Evolutionary conservation across 2,329 filamentous ascomycete species (phyloP), one percentile per base, ranked within the genome.

Genomic region (Penicillium sp.): DNA sequence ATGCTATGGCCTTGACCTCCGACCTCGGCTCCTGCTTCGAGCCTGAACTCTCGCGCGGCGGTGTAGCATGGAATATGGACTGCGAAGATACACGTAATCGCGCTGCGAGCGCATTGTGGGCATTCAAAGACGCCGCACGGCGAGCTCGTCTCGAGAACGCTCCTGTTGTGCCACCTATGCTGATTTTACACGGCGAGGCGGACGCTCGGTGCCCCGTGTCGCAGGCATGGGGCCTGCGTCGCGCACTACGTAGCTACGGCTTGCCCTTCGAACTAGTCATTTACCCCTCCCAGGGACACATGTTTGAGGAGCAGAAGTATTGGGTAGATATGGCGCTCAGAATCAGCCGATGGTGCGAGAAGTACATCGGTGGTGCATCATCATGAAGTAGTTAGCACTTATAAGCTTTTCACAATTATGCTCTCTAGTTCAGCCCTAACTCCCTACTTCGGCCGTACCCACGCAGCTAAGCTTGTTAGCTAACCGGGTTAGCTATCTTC

Each of bases 101-200:
- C 12, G 31, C 45, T 29, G 47, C 45, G 15, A 55, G 55, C 42
- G 48, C 54, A n/a, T 29, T 60, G 13, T 58, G 55, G 57, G 45
- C 21, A 39, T 47, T 47, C 45, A 58, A 39, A 51, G 53, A 52
- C 28, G 46, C 45, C 13, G 26, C 45, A 16, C 21, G 13, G 21
- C 31, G 45, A 18, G 33, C 45, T 12, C 6, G 29, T 36, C 29
- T 36, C 15, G 42, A 49, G 24, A 34, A 21, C 3, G 41, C 41
- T 15, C 18, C 47, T 38, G 45, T 57, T 29, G 42, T 51, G 26
- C 47, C 55, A 16, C 57, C 57, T 15, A 50, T 60, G 41, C 49
- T 60, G 42, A 59, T 60, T 26, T 34, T 60, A 15, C 53, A 60
- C 23, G 58, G 56, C 21, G 56, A 54, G 42, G 49, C 49, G 28